These are phyloP conservation scores for Hura crepitans DNA, from an alignment of 441 rosid genomes.

Conservation along the genomic window DNA sequence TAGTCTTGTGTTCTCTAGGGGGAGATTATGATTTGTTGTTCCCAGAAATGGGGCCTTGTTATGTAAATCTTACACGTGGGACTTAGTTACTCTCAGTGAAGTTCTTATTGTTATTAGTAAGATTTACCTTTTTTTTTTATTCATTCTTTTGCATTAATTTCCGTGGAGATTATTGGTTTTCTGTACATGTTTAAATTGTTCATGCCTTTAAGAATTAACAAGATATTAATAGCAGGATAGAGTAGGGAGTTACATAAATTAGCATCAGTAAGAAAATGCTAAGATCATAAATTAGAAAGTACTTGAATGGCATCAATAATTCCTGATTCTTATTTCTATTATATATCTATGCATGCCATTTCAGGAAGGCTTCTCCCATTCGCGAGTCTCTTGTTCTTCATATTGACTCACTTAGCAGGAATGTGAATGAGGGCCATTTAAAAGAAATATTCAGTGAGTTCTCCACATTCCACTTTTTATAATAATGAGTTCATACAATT, in stretches of 20 bases:
- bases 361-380: conserved; percentile 75
- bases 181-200: background rate
- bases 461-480: background rate
- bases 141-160: background rate
- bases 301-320: no score
- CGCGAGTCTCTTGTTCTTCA: conserved; percentile 85
- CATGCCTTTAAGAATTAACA: background rate
- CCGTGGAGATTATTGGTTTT: background rate
- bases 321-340: background rate
- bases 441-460: conserved; percentile 85
- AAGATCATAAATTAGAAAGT: background rate
- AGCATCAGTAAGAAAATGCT: background rate
- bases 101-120: no score
- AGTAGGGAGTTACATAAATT: background rate
- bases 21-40: background rate
- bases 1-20: background rate
- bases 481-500: background rate
- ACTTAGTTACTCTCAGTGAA: background rate
- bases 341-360: no score
- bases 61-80: background rate
- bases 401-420: conserved; percentile 76
- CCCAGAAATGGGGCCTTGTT: background rate
- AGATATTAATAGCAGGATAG: background rate
- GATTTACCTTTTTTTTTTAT: background rate
- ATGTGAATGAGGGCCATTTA: conserved; percentile 90